Base-by-base conservation (phyloP, 306 rosid species). In the Lathyrus oleraceus region DNA sequence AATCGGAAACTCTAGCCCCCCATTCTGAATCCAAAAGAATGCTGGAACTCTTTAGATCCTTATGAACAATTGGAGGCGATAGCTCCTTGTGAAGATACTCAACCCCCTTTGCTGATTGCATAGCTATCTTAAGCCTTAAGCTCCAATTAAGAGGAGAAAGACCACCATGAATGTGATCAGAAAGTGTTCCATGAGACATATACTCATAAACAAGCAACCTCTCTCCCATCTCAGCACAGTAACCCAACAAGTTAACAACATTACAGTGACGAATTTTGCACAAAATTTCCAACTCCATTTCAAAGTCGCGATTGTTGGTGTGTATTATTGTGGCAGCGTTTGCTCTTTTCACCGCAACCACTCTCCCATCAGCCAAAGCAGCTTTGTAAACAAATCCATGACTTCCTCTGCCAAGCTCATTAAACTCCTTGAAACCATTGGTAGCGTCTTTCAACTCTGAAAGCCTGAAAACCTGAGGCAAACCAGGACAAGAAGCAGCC, bases 361-460 rank as follows among this genome's bases (percentile, higher is more conserved):
- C 86, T 42, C 85, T 65, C 42, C 95, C 97, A 61, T 94, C 98
- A 1, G 87, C 71, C 35, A 94, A 72, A 28, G 79, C 68, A 66
- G 96, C 97, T 74, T 91, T 94, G 85, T 90, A 94, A 40, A 94
- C 98, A 79, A 94, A 94, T 2, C 98, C 98, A 81, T 91, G 91
- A 67, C 88, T 83, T 47, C 98, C 98, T 48, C 98, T 84, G 1
- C 98, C 98, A 9, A 94, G 87, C 86, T 94, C 98, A 35, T 88
- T 94, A 16, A 94, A 94, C 72, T 94, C 98, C 81, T 91, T 94
- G 85, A 94, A 91, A 16, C 97, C 98, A 45, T 88, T 94, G 1
- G 98, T 91, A n/a, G 98, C 98, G 8, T 90, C 98, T 77, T 87
- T 94, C 36, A 94, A 71, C 61, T 94, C 98, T 0, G 97, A 83